phyloP scores from a whole-genome alignment of 2,329 filamentous ascomycete genomes.

The Penicillium sp. region DNA sequence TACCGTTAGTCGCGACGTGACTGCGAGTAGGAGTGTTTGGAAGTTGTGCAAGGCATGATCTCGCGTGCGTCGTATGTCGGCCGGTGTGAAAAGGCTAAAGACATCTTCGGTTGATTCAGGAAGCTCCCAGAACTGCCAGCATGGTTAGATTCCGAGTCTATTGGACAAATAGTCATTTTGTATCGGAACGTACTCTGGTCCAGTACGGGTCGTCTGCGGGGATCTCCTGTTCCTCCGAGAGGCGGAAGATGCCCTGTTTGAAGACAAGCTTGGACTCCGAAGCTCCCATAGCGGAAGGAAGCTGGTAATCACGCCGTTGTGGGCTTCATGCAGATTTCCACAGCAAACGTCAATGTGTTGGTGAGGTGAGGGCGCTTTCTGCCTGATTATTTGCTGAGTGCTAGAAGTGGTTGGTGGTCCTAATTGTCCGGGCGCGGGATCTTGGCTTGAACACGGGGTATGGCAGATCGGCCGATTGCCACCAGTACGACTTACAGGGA shows the following conservation, averaged over 20 bases:
- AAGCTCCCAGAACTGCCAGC: slow-evolving; percentile 79
- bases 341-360: not conserved
- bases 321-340: slow-evolving; percentile 21
- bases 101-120: slow-evolving; percentile 93
- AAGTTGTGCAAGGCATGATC: slow-evolving; percentile 79
- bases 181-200: slow-evolving; percentile 60
- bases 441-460: slow-evolving; percentile 12
- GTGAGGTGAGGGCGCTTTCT: not conserved
- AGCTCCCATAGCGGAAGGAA: slow-evolving; percentile 64
- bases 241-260: slow-evolving; percentile 93
- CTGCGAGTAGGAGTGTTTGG: slow-evolving; percentile 74
- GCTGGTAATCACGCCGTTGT: slow-evolving; percentile 18
- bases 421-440: slow-evolving; percentile 11
- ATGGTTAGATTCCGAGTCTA: slow-evolving; percentile 15
- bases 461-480: slow-evolving; percentile 2
- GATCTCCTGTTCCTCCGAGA: slow-evolving; percentile 85
- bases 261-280: slow-evolving; percentile 98
- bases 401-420: slow-evolving; percentile 12
- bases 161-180: not conserved
- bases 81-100: slow-evolving; percentile 86
- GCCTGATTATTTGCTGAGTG: slow-evolving; percentile 6
- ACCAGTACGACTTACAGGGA: not conserved
- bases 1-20: slow-evolving; percentile 72
- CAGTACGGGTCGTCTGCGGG: slow-evolving; percentile 83
- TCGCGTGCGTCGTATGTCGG: slow-evolving; percentile 77